Percentiles rank a stretch among this genome's conserved stretches.
phyloP scores from a whole-genome alignment of 208 protist genomes.

The Dictyostelium gargantuum region DNA sequence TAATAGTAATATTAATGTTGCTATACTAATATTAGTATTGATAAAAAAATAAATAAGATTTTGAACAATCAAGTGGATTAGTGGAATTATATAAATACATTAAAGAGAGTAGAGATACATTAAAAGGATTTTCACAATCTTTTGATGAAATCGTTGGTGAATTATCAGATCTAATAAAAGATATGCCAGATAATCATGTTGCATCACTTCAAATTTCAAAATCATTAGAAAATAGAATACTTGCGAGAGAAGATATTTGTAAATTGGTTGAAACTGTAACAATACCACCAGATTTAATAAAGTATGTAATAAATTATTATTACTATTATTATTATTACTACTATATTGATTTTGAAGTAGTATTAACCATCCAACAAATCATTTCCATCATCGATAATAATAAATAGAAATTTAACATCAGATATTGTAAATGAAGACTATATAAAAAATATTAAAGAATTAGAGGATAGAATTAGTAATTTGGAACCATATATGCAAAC shows the following conservation, averaged over 20 bases:
- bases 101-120: neutral
- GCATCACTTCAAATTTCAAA: conserved; percentile 7
- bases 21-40: no score
- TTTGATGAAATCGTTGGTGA: conserved; percentile 21
- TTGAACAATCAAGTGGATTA: conserved; percentile 18
- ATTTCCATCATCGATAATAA: no score
- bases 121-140: neutral
- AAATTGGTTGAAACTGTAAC: conserved; percentile 26
- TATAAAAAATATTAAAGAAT: neutral
- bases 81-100: conserved; percentile 38
- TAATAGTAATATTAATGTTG: no score
- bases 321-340: neutral
- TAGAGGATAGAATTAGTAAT: neutral
- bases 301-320: neutral
- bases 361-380: no score
- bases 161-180: conserved; percentile 26
- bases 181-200: conserved; percentile 57
- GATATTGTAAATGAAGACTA: conserved; percentile 56
- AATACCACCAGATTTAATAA: conserved; percentile 43
- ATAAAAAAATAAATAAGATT: neutral
- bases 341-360: neutral
- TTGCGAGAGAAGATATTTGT: neutral
- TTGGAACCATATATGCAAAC: conserved; percentile 28
- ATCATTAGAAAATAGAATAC: conserved; percentile 6
- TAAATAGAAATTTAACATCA: neutral